Conservation (phyloP, 164 flowering plant species). For the Saururus chinensis region DNA sequence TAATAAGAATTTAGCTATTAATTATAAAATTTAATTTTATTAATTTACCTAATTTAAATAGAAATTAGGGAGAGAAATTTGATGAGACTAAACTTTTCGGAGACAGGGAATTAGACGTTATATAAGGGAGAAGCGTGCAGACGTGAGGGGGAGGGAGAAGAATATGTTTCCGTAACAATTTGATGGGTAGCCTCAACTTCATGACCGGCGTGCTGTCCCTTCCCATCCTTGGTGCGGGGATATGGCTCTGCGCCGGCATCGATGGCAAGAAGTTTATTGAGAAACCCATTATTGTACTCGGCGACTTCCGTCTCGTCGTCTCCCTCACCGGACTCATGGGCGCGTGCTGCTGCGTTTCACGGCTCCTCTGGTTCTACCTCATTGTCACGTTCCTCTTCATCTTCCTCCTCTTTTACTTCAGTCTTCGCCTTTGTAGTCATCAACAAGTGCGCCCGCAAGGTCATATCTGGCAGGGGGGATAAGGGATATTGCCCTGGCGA, state of each 20-base stretch:
- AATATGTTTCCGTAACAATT: conserved; percentile 46
- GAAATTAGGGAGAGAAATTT: too few species aligned
- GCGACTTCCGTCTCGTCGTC: conserved; percentile 44
- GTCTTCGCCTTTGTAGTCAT: conserved; percentile 63
- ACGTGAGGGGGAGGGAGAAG: too few species aligned
- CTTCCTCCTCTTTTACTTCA: conserved; percentile 41
- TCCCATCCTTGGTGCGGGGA: conserved; percentile 50
- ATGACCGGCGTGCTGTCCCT: conserved; percentile 48
- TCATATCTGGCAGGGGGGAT: conserved; percentile 31
- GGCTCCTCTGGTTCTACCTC: too few species aligned
- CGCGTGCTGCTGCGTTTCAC: conserved; percentile 53
- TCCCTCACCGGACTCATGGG: conserved; percentile 64
- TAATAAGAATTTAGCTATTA: too few species aligned
- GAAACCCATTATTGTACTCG: conserved; percentile 39
- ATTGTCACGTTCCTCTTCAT: conserved; percentile 57
- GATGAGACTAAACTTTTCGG: too few species aligned
- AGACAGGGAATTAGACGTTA: too few species aligned
- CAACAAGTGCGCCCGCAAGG: conserved; percentile 55
- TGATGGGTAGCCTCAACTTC: conserved; percentile 52
- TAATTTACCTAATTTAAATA: too few species aligned
- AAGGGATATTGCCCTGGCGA: conserved; percentile 58
- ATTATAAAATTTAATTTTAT: too few species aligned
- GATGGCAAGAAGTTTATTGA: conserved; percentile 53
- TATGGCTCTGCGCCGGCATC: conserved; percentile 47
- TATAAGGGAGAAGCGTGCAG: too few species aligned